Evolutionary conservation across 83 land plant species (phyloP).

Genomic region (Picea engelmannii): DNA sequence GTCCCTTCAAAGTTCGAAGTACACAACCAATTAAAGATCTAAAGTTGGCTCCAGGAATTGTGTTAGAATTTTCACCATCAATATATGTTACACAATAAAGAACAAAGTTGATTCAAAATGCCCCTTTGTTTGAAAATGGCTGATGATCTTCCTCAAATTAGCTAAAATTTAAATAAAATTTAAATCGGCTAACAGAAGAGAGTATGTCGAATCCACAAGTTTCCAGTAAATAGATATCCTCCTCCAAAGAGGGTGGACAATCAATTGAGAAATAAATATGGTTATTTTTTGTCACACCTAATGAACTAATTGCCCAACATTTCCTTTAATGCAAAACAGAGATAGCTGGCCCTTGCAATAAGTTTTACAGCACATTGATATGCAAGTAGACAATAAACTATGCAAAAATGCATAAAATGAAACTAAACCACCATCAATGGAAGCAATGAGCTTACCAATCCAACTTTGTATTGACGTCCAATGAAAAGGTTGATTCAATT

Average conservation of each 20-base stretch:
- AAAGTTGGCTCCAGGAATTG: not conserved
- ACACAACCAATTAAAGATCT: not conserved
- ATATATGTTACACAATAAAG: not conserved
- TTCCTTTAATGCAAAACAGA: not conserved
- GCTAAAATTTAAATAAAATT: not conserved
- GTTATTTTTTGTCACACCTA: not conserved
- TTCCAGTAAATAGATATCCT: not conserved
- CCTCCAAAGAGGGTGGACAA: not conserved
- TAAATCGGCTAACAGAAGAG: not conserved
- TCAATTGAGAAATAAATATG: not conserved
- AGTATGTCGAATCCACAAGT: not conserved
- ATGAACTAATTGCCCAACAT: not conserved
- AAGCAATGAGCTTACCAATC: constrained; percentile 68
- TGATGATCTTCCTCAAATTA: not conserved
- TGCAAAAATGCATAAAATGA: not conserved
- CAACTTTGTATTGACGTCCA: constrained; percentile 92
- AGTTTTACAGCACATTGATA: not conserved
- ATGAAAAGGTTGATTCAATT: constrained; percentile 94
- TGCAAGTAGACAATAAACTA: not conserved
- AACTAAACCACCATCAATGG: not conserved
- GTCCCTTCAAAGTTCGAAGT: not conserved
- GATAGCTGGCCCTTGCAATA: not conserved
- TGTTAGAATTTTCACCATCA: not conserved
- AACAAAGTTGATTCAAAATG: not conserved
- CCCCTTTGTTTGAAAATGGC: not conserved